Evolutionary conservation across 306 rosid genomes (phyloP).

Genomic region (Trifolium pratense): DNA sequence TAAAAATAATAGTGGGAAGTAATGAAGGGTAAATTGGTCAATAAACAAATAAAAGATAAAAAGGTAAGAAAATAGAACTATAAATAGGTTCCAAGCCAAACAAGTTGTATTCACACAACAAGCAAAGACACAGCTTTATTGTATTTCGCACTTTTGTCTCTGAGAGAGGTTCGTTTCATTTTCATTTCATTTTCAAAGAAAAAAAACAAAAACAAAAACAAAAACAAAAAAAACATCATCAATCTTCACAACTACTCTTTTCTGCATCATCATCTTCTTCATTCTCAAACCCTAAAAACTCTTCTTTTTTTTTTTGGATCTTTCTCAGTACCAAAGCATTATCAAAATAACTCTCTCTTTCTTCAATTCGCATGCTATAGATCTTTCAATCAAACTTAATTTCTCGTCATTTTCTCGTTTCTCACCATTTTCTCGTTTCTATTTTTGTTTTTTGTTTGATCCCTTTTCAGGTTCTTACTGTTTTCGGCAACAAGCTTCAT

Average conservation of each 20-base stretch:
- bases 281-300: slow-evolving; percentile 51
- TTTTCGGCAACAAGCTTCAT: slow-evolving; percentile 38
- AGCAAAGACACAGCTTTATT: slow-evolving; percentile 16
- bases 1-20: neutral
- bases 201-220: neutral
- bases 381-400: slow-evolving; percentile 40
- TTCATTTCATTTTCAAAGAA: slow-evolving; percentile 21
- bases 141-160: neutral
- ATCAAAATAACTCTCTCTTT: neutral
- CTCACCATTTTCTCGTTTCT: neutral
- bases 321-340: slow-evolving; percentile 17
- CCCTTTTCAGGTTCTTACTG: slow-evolving; percentile 48
- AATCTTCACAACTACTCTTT: slow-evolving; percentile 33
- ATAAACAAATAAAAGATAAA: neutral
- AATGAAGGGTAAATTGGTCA: neutral
- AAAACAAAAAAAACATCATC: slow-evolving; percentile 27
- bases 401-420: slow-evolving; percentile 1
- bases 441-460: neutral
- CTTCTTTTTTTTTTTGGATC: slow-evolving; percentile 39
- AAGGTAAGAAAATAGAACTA: slow-evolving; percentile 9
- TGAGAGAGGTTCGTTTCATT: slow-evolving; percentile 16
- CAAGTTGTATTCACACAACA: slow-evolving; percentile 49
- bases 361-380: slow-evolving; percentile 42
- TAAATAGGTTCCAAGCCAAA: slow-evolving; percentile 32
- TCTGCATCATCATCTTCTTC: slow-evolving; percentile 26